Conservation (phyloP, 1,139 yeast genomes). For the Blastobotrys ciferrii region DNA sequence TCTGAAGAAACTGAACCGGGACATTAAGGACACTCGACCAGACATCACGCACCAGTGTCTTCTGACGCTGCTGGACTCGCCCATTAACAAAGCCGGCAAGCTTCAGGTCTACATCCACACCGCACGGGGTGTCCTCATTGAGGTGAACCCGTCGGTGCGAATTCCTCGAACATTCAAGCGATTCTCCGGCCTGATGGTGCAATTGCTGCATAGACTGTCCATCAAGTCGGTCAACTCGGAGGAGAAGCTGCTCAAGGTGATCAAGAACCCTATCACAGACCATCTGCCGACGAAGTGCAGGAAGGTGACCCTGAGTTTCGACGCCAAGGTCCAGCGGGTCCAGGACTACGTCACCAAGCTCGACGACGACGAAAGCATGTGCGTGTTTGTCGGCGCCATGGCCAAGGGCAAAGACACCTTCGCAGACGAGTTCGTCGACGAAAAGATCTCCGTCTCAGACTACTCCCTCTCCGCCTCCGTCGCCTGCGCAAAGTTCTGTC, state of each 20-base stretch:
- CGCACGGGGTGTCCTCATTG: slow-evolving; percentile 89
- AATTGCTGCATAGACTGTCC: slow-evolving; percentile 83
- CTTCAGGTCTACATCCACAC: slow-evolving; percentile 95
- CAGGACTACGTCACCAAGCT: slow-evolving; percentile 82
- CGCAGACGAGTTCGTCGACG: slow-evolving; percentile 96
- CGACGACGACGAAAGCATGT: slow-evolving; percentile 86
- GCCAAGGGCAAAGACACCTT: slow-evolving; percentile 97
- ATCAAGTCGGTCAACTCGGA: slow-evolving; percentile 94
- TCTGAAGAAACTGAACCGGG: slow-evolving; percentile 92
- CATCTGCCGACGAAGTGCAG: slow-evolving; percentile 95
- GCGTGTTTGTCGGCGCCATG: slow-evolving; percentile 99
- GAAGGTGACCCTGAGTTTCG: slow-evolving; percentile 89
- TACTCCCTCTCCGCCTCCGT: slow-evolving; percentile 96
- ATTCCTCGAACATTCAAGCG: slow-evolving; percentile 98
- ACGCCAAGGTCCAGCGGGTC: slow-evolving; percentile 82
- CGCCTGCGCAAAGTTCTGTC: slow-evolving; percentile 97
- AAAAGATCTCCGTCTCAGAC: slow-evolving; percentile 91
- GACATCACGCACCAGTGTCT: slow-evolving; percentile 93
- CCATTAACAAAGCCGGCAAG: slow-evolving; percentile 95
- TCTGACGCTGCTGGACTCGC: slow-evolving; percentile 87
- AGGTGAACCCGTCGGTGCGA: slow-evolving; percentile 93
- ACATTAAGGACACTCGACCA: slow-evolving; percentile 96
- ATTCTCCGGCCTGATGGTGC: slow-evolving; percentile 97
- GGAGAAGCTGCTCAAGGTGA: slow-evolving; percentile 88
- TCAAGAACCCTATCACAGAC: slow-evolving; percentile 94